phyloP scores from a whole-genome alignment of 2,329 filamentous ascomycete genomes.

The Piedraia hortae region DNA sequence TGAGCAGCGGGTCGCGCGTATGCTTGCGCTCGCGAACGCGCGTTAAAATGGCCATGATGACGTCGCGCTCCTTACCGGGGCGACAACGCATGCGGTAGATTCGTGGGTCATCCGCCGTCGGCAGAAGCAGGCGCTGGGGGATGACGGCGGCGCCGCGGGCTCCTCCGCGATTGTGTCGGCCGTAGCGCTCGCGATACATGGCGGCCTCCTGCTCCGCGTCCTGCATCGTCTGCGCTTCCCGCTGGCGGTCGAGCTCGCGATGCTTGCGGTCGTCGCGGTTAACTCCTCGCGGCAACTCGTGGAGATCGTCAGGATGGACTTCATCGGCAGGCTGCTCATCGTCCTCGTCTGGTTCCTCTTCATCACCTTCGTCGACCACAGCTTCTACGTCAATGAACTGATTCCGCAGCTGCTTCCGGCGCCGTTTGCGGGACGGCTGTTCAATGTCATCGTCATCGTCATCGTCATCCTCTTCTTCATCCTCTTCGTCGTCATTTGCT shows the following conservation, averaged over 20 bases:
- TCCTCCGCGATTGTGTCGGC: slow-evolving; percentile 37
- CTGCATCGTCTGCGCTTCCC: slow-evolving; percentile 63
- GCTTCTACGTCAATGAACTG: slow-evolving; percentile 95
- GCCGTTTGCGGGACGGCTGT: slow-evolving; percentile 54
- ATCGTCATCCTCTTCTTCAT: slow-evolving; percentile 12
- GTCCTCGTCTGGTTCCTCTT: slow-evolving; percentile 67
- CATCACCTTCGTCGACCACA: slow-evolving; percentile 83
- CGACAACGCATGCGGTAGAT: slow-evolving; percentile 90
- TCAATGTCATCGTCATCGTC: slow-evolving; percentile 8
- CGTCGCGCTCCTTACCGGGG: slow-evolving; percentile 82
- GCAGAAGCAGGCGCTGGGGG: slow-evolving; percentile 62
- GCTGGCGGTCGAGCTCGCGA: slow-evolving; percentile 74
- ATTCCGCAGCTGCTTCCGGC: slow-evolving; percentile 38
- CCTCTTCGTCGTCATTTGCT: slow-evolving; percentile 11
- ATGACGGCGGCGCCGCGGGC: slow-evolving; percentile 48
- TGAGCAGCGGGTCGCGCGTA: slow-evolving; percentile 54
- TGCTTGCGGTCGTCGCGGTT: slow-evolving; percentile 79
- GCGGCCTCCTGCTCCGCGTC: slow-evolving; percentile 87
- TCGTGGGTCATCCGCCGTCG: slow-evolving; percentile 62
- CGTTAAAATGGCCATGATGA: slow-evolving; percentile 68
- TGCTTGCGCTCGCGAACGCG: slow-evolving; percentile 54
- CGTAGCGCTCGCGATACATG: slow-evolving; percentile 64
- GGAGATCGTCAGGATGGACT: slow-evolving; percentile 70
- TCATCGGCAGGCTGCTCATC: slow-evolving; percentile 67
- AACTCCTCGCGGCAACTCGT: slow-evolving; percentile 42